Percentiles rank a stretch among this genome's conserved stretches.
Evolutionary conservation across 179 eudicot species (phyloP).

Genomic region (Silene coronaria): DNA sequence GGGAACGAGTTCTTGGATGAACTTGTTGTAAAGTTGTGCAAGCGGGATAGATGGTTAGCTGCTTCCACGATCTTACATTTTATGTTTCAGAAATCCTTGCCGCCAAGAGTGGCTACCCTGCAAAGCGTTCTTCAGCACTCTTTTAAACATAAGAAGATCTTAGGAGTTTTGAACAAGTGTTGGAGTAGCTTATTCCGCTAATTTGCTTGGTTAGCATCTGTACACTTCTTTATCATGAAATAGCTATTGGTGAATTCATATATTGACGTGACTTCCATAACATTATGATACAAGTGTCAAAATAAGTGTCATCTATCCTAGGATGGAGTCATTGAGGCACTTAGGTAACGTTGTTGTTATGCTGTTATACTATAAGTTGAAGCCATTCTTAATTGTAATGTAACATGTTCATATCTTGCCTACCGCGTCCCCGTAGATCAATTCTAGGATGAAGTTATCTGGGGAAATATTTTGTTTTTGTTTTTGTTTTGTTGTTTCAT

Average conservation of each 20-base stretch:
- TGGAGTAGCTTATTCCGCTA: constrained; percentile 41
- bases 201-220: constrained; percentile 4
- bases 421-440: neutral
- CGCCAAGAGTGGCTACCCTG: constrained; percentile 64
- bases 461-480: neutral
- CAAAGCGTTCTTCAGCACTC: constrained; percentile 50
- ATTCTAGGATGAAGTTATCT: neutral
- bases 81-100: constrained; percentile 68
- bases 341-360: neutral
- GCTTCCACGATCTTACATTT: constrained; percentile 58
- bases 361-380: neutral
- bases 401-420: neutral
- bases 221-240: neutral
- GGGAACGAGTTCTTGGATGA: constrained; percentile 74
- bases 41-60: constrained; percentile 42
- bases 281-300: neutral
- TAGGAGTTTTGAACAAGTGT: constrained; percentile 48
- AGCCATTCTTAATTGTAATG: neutral
- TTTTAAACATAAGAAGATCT: constrained; percentile 52
- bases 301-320: neutral
- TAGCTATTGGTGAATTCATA: neutral
- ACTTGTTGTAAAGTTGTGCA: constrained; percentile 59
- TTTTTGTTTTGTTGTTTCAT: neutral
- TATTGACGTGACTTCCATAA: neutral
- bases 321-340: neutral